A percentile compares a stretch with the other conserved stretches of the same genome.
Evolutionary conservation across 2,329 filamentous ascomycete genomes (phyloP).

Genomic region (Claviceps humidiphila): DNA sequence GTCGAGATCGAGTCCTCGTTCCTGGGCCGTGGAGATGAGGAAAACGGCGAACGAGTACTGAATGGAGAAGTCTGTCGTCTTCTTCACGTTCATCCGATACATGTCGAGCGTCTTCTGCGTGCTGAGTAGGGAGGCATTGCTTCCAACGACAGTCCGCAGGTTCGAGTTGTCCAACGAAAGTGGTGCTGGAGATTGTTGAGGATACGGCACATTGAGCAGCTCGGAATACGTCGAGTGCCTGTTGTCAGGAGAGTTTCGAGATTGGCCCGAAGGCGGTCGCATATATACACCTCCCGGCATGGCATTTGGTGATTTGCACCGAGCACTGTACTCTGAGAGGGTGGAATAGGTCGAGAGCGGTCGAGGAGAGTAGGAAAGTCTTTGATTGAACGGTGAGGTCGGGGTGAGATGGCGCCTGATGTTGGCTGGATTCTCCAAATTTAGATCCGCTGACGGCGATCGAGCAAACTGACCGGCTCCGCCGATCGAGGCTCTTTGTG

Average conservation of each 20-base stretch:
- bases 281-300: constrained; percentile 28
- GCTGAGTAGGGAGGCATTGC: constrained; percentile 80
- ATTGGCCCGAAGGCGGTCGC: constrained; percentile 35
- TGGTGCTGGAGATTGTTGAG: constrained; percentile 58
- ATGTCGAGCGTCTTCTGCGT: constrained; percentile 92
- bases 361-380: constrained; percentile 48
- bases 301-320: constrained; percentile 47
- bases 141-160: constrained; percentile 66
- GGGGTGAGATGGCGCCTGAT: constrained; percentile 52
- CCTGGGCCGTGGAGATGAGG: constrained; percentile 77
- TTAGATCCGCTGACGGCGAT: constrained; percentile 36
- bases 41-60: constrained; percentile 97
- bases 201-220: constrained; percentile 58
- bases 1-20: constrained; percentile 48
- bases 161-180: constrained; percentile 67
- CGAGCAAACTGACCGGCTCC: constrained; percentile 19
- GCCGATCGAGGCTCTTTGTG: constrained; percentile 29
- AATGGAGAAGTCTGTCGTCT: constrained; percentile 78
- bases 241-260: constrained; percentile 42
- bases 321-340: constrained; percentile 52
- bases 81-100: constrained; percentile 95
- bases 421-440: constrained; percentile 31
- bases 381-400: constrained; percentile 37
- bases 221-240: constrained; percentile 43
- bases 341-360: constrained; percentile 67